A percentile compares a stretch with the other conserved stretches of the same genome.
Evolutionary conservation across 2,329 filamentous ascomycete genomes (phyloP).

Genomic region (Albophoma yamanashiensis): DNA sequence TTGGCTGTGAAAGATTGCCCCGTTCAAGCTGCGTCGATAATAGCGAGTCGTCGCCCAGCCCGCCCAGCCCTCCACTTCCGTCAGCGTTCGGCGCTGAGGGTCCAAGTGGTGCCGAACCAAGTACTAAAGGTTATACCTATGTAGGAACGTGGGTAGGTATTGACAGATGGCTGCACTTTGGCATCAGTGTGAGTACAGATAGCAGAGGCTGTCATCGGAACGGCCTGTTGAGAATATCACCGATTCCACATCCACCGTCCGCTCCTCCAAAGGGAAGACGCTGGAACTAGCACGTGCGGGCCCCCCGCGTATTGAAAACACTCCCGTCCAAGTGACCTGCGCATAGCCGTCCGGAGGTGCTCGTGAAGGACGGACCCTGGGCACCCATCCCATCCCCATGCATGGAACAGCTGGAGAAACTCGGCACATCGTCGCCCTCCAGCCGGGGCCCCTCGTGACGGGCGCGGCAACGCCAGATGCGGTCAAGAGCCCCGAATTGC

Average conservation of each 20-base stretch:
- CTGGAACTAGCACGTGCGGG: background rate
- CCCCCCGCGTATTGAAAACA: background rate
- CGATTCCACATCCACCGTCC: background rate
- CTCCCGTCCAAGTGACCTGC: background rate
- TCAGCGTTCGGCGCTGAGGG: background rate
- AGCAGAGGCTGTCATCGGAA: background rate
- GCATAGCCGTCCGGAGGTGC: background rate
- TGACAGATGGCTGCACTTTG: background rate
- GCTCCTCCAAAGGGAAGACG: background rate
- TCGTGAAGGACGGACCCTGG: background rate
- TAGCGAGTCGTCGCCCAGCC: background rate
- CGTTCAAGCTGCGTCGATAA: background rate
- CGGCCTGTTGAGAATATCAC: background rate
- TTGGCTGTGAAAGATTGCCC: background rate
- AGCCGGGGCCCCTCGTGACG: slow-evolving; percentile 4
- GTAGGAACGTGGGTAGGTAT: no score
- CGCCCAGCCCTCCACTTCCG: background rate
- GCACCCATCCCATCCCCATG: no score
- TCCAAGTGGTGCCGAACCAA: background rate
- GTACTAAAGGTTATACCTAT: no score
- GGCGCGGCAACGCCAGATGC: background rate
- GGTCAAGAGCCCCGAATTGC: background rate
- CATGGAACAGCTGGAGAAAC: slow-evolving; percentile 1
- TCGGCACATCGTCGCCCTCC: slow-evolving; percentile 1
- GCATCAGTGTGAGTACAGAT: no score